Base-by-base conservation (phyloP, 345 rosid genomes). In the Salix viminalis region DNA sequence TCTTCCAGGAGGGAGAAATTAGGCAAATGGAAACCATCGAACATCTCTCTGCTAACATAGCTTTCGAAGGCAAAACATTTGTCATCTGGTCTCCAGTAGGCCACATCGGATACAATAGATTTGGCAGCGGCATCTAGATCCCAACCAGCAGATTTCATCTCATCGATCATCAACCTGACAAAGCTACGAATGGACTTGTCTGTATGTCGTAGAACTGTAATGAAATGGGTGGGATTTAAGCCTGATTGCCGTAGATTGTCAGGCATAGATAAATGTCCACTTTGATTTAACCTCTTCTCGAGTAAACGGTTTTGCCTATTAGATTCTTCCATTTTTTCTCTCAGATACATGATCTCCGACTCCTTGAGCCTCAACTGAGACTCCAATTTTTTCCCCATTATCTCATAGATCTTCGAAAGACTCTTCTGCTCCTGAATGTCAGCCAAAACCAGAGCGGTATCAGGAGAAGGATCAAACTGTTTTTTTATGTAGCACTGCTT, bases 341-440 rank as follows among this genome's bases (percentile, higher is more conserved):
- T 78, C n/a, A 93, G 89, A 70, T 89, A 86, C 28, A 86, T 80
- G 69, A 90, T 81, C 76, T 96, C 98, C 2, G 96, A 92, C 23
- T 92, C 94, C 83, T 91, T 96, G 71, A 90, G 90, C 85, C 80
- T 86, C 39, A 84, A 26, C 83, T 96, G 93, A 77, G 90, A 83
- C 74, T 94, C 98, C 75, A 91, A 69, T 79, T 91, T 94, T 87
- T 83, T 92, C 76, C 89, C 89, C 88, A 79, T 86, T 46, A 89
- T 82, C 72, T 89, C 86, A 21, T 89, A 92, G 0, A 89, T 96
- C 80, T 87, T 91, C 12, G 79, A 64, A 4, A 89, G 81, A 78
- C 91, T 86, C 81, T 87, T 90, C 76, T 82, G 91, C 79, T 96
- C 99, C 78, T 89, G 88, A 77, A 92, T 82, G 48, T 96, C 99